Base-by-base conservation (phyloP, 768 basidiomycete genomes). In the Neoboletus subvelutipes region DNA sequence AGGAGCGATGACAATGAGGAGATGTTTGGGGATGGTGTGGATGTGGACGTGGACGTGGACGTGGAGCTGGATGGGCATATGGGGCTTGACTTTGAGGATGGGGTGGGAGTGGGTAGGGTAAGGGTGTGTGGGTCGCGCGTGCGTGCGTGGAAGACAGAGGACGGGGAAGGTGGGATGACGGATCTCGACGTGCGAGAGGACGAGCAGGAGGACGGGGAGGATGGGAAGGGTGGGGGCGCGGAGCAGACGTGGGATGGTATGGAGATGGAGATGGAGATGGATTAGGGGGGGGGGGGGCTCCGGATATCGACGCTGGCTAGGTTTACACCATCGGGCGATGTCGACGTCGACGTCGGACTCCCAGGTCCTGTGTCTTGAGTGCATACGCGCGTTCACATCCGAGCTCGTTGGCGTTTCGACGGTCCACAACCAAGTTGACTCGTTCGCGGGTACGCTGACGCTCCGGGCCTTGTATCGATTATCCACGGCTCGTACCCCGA, bases 241-340 rank as follows among this genome's bases (percentile, higher is more conserved):
- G 51, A 58, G 54, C 61, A 64, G 57, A 63, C 62, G 63, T 79
- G 73, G 76, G 73, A 77, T 51, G 74, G 80, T 49, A 71, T 76
- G 73, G 79, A 80, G 57, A 87, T 90, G 84, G 88, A 73, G 1
- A 71, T 71, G 69, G 70, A 69, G 28, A 73, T 71, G 71, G 68
- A 64, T 13, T 63, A 42, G 31, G 20, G 31, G 39, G 18, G 1
- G 29, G n/a, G 10, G 18, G 18, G 5, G 43, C 15, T 7, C 26
- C 29, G 20, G 12, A 20, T 12, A 39, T 31, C 37, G 33, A 26
- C 56, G 31, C 18, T 31, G 57, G 45, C 31, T 11, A 31, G 11
- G 31, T 3, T 11, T 10, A 2, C 31, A 31, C 31, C 40, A 28
- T 26, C 24, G 17, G 36, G 36, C 7, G 29, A 26, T 11, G 41